A percentile compares a stretch with the other conserved stretches of the same genome.
These are phyloP conservation scores for Rosellinia necatrix DNA, from an alignment of 2,329 filamentous ascomycete genomes.

Conservation along the genomic window DNA sequence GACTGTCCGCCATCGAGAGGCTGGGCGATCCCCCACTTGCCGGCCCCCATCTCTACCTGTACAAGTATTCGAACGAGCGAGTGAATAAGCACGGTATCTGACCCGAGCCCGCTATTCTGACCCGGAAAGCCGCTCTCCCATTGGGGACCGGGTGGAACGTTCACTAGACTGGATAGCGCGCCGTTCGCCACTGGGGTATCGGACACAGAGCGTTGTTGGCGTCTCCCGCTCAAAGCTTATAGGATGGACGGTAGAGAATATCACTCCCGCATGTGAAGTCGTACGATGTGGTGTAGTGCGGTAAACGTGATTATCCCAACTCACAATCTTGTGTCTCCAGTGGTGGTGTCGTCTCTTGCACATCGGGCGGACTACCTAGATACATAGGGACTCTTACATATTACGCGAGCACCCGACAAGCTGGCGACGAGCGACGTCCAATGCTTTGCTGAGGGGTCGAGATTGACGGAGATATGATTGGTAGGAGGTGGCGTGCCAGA, in stretches of 20 bases:
- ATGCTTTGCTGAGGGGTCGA: slow-evolving; percentile 1
- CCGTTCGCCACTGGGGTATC: too few relatives aligned
- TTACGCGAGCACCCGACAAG: slow-evolving; percentile 4
- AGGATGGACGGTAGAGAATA: background rate
- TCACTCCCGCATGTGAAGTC: background rate
- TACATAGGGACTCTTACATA: background rate
- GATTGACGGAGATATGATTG: slow-evolving; percentile 9
- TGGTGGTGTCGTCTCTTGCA: background rate
- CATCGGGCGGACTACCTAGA: background rate
- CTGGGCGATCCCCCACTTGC: background rate
- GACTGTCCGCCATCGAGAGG: background rate
- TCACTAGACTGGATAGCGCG: background rate
- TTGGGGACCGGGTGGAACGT: background rate
- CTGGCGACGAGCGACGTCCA: background rate
- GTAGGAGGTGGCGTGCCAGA: background rate
- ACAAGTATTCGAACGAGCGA: too few relatives aligned
- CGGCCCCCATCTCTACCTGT: too few relatives aligned
- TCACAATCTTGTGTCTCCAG: background rate
- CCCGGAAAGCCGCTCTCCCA: background rate
- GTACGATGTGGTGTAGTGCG: slow-evolving; percentile 14
- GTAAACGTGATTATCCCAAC: background rate
- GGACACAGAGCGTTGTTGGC: background rate
- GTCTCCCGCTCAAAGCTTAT: background rate
- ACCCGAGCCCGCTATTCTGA: background rate
- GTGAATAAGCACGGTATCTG: background rate